Evolutionary conservation across 148 eudicot species (phyloP).

Genomic region (Vaccinium macrocarpon): DNA sequence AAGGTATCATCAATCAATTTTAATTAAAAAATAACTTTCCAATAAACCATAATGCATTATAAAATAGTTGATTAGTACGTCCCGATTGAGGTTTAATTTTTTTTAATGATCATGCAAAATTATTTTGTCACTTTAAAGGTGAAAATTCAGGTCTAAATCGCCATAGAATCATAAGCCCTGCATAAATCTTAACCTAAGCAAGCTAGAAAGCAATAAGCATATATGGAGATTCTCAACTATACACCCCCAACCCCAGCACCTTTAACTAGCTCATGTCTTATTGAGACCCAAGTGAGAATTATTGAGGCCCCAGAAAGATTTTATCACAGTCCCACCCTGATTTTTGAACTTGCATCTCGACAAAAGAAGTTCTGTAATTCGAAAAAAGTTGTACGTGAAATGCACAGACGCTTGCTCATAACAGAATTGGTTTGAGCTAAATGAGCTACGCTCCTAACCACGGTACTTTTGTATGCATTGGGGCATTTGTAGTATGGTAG

Average conservation of each 20-base stretch:
- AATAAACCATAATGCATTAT: not conserved
- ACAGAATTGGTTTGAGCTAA: not conserved
- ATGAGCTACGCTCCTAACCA: no score
- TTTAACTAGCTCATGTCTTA: not conserved
- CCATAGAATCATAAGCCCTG: not conserved
- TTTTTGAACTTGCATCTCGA: not conserved
- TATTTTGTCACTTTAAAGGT: not conserved
- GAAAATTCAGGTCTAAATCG: not conserved
- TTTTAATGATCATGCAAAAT: not conserved
- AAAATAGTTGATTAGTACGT: not conserved
- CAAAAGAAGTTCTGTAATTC: not conserved
- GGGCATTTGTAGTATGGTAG: no score
- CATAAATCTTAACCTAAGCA: not conserved
- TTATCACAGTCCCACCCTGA: not conserved
- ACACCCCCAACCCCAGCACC: not conserved
- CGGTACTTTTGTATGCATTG: no score
- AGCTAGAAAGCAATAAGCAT: not conserved
- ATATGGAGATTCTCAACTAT: conserved; percentile 1
- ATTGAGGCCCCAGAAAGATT: not conserved
- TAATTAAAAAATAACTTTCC: not conserved
- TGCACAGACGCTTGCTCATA: not conserved
- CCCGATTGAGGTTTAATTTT: not conserved
- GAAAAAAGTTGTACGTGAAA: not conserved
- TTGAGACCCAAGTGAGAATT: not conserved
- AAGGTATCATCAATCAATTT: not conserved